Percentiles rank a stretch among this genome's conserved stretches.
Conservation (phyloP, 140 eudicot species). For the Oenanthe javanica region DNA sequence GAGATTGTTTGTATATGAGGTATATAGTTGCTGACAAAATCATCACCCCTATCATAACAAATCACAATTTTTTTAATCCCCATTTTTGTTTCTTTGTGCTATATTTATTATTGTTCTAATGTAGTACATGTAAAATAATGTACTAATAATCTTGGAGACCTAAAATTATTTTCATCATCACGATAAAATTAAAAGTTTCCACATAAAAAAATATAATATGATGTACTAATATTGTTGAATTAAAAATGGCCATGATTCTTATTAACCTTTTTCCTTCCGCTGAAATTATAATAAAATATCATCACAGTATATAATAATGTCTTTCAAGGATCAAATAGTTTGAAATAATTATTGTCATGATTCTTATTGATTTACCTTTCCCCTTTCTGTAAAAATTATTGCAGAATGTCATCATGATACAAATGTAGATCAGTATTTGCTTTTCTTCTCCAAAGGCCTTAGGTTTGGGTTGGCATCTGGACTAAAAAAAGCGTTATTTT, state of each 20-base stretch:
- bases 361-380: not conserved
- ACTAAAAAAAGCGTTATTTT: not conserved
- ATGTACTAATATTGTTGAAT: not conserved
- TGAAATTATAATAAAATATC: not conserved
- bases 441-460: not conserved
- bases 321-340: not conserved
- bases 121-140: not conserved
- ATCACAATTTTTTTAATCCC: not conserved
- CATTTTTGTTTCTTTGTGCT: not conserved
- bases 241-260: not conserved
- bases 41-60: not conserved
- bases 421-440: not conserved
- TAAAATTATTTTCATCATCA: not conserved
- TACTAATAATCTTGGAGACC: not conserved
- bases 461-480: not conserved
- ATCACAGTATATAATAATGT: not conserved
- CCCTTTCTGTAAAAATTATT: not conserved
- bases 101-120: not conserved
- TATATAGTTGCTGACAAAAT: conserved; percentile 5
- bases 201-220: too few species aligned
- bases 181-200: too few species aligned
- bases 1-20: conserved; percentile 97
- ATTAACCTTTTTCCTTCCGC: not conserved
- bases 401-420: not conserved
- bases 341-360: not conserved